Evolutionary conservation across 192 early-diverging fungal genomes (phyloP), one percentile per base, ranked within the genome.

Genomic region (Coemansia sp.): DNA sequence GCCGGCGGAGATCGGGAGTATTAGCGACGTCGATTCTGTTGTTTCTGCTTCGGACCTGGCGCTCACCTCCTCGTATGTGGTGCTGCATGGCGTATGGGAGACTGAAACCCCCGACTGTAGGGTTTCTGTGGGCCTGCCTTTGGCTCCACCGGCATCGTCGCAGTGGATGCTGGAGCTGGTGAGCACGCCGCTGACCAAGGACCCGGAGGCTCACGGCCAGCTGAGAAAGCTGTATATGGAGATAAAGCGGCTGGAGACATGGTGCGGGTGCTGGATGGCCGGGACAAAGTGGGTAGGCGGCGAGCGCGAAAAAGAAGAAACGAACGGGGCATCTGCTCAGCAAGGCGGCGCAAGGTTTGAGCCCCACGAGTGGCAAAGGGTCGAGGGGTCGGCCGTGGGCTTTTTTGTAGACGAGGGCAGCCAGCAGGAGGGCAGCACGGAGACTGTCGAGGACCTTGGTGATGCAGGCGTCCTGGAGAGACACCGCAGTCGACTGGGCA

Each of bases 91-190:
- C 2, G 57, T 80, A 3, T 80, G 77, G 77, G 25, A 50, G 19
- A 20, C 62, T 1, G 71, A 71, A 20, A 11, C 54, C 0, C 46
- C 35, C 4, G 55, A 36, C 18, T 49, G 48, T 5, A 58, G n/a
- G 4, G 69, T 57, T 27, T 20, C 19, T 5, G 62, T 64, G 5
- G 24, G 28, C 25, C 35, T 71, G 5, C 77, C 68, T 19, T 68
- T 72, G 0, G 27, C 28, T 19, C 71, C 77, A 16, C 61, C 68
- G 49, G 56, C 68, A 23, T 73, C 71, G 14, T 54, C 77, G 5
- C 77, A 80, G 35, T 80, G 77, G 77, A 61, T 74, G 45, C 65
- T 80, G 8, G 77, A 80, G 65, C 62, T 80, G 42, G 34, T 71
- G n/a, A 74, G 71, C 62, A 62, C 47, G 29, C 71, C 77, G 4